Evolutionary conservation across 1,284 basidiomycete species (phyloP).

Genomic region (Boletus sp.): DNA sequence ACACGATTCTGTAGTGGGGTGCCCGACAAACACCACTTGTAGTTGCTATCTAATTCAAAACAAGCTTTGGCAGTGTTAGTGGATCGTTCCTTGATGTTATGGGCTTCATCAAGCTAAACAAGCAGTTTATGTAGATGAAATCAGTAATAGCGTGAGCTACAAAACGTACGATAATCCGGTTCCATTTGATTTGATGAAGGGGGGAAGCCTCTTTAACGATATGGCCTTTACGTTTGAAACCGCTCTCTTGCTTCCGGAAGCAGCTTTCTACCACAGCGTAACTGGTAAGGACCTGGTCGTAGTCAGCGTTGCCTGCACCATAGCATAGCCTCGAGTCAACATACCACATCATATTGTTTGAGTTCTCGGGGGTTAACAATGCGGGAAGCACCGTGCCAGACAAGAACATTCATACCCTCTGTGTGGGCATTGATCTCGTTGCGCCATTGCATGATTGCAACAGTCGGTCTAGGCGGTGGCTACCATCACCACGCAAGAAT

Average conservation of each 20-base stretch:
- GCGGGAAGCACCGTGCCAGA: conserved; percentile 88
- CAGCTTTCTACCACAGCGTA: conserved; percentile 89
- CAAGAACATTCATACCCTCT: conserved; percentile 72
- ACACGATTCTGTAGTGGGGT: conserved; percentile 97
- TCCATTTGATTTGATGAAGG: conserved; percentile 86
- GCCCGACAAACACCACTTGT: conserved; percentile 96
- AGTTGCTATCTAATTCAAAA: conserved; percentile 81
- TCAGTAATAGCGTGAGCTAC: not conserved
- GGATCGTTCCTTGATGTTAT: conserved; percentile 94
- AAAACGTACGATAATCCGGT: conserved; percentile 60
- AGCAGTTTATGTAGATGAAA: conserved; percentile 5
- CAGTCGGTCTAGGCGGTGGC: conserved; percentile 64
- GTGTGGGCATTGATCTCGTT: conserved; percentile 89
- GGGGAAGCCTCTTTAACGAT: conserved; percentile 89
- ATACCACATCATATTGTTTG: conserved; percentile 83
- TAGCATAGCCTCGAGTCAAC: conserved; percentile 29
- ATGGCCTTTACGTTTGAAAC: conserved; percentile 83
- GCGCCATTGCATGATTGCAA: conserved; percentile 98
- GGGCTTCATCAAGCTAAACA: conserved; percentile 87
- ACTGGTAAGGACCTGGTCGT: conserved; percentile 58
- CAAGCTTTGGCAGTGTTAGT: conserved; percentile 97
- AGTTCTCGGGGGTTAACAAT: conserved; percentile 64
- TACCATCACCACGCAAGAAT: conserved; percentile 1
- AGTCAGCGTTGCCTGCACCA: conserved; percentile 7
- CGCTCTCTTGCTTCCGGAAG: conserved; percentile 89